phyloP scores from a whole-genome alignment of 108 stramenopile species.

The Hondaea fermentalgiana region DNA sequence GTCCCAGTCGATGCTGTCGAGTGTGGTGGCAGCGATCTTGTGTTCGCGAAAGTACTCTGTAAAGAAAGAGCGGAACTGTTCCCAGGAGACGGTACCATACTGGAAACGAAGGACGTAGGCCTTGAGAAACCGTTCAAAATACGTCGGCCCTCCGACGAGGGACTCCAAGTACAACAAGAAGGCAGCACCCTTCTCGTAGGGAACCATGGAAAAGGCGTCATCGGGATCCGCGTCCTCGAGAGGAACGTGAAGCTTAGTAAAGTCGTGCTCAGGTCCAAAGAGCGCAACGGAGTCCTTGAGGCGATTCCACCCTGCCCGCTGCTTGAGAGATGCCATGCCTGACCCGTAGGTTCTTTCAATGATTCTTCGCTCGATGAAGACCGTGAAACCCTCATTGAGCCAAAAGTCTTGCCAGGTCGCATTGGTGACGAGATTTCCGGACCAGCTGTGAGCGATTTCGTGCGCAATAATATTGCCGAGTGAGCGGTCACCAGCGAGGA shows the following conservation, averaged over 20 bases:
- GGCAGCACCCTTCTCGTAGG: slow-evolving; percentile 59
- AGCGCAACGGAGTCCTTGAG: slow-evolving; percentile 54
- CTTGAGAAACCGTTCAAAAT: slow-evolving; percentile 73
- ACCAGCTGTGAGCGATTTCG: slow-evolving; percentile 77
- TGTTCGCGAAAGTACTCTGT: not conserved
- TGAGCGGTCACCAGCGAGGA: slow-evolving; percentile 79
- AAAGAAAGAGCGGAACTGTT: not conserved
- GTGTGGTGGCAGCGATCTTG: not conserved
- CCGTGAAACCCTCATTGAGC: slow-evolving; percentile 98
- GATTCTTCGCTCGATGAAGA: slow-evolving; percentile 91
- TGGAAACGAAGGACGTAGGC: slow-evolving; percentile 57
- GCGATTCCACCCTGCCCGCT: slow-evolving; percentile 57
- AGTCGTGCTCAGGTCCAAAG: slow-evolving; percentile 30
- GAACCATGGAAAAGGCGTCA: slow-evolving; percentile 76
- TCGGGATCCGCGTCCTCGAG: slow-evolving; percentile 86
- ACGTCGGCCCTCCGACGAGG: slow-evolving; percentile 57
- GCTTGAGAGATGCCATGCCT: slow-evolving; percentile 69
- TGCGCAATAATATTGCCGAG: slow-evolving; percentile 94
- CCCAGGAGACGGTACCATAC: not conserved
- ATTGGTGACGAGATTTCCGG: slow-evolving; percentile 92
- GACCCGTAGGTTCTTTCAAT: slow-evolving; percentile 41
- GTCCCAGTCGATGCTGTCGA: not conserved
- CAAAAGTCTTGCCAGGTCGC: slow-evolving; percentile 83
- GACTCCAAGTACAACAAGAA: slow-evolving; percentile 72
- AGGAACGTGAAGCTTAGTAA: slow-evolving; percentile 64